Conservation (phyloP, 345 rosid species). For the Eucalyptus rudis region DNA sequence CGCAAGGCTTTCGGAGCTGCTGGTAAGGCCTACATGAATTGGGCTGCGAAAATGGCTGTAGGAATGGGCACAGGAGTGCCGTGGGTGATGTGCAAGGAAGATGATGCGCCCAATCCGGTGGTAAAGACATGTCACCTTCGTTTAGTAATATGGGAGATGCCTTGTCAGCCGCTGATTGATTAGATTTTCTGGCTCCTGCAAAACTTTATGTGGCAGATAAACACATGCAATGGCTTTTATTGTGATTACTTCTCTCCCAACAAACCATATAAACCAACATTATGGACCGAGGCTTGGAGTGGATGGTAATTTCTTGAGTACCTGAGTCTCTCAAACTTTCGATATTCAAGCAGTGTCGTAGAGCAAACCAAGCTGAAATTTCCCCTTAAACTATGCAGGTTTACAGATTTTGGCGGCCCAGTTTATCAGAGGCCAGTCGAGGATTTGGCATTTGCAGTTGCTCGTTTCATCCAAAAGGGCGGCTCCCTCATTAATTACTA, state of each 20-base stretch:
- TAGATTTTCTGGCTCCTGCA: neutral
- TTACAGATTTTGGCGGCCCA: constrained; percentile 49
- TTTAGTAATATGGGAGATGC: neutral
- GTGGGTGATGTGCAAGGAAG: constrained; percentile 76
- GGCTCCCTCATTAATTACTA: constrained; percentile 59
- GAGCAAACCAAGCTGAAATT: neutral
- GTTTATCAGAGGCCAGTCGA: constrained; percentile 38
- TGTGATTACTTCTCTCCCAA: constrained; percentile 57
- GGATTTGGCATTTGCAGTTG: constrained; percentile 68
- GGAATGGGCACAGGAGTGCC: constrained; percentile 51
- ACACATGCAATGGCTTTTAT: constrained; percentile 61
- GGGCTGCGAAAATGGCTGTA: constrained; percentile 67
- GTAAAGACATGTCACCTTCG: neutral
- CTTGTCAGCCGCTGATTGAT: neutral
- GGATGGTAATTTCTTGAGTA: constrained; percentile 32
- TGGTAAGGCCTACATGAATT: constrained; percentile 40
- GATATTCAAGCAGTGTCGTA: neutral
- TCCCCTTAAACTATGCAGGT: constrained; percentile 15
- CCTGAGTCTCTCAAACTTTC: neutral
- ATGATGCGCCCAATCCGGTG: constrained; percentile 67
- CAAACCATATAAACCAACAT: constrained; percentile 48
- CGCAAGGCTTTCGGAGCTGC: constrained; percentile 26
- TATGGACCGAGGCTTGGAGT: constrained; percentile 74
- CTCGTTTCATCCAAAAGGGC: constrained; percentile 52
- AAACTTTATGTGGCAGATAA: constrained; percentile 28